Conservation (phyloP, 176 grass and related monocot species). For the Paspalum vaginatum region DNA sequence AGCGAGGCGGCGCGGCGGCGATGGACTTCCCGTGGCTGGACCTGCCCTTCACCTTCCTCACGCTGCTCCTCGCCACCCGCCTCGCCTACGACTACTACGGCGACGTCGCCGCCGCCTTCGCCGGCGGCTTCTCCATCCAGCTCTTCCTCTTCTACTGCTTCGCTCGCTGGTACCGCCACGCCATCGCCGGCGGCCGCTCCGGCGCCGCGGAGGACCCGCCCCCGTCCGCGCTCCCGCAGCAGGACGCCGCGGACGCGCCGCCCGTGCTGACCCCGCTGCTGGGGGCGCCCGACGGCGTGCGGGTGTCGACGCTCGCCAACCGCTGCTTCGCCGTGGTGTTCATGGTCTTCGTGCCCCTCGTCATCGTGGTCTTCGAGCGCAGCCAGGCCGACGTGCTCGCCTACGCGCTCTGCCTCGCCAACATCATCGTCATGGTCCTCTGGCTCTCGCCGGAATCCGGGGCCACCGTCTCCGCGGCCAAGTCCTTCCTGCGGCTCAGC, state of each 20-base stretch:
- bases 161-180: conserved; percentile 51
- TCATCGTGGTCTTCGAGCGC: conserved; percentile 66
- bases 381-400: conserved; percentile 60
- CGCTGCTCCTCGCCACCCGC: conserved; percentile 54
- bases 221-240: neutral
- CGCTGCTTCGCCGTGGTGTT: conserved; percentile 57
- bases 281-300: neutral
- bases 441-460: conserved; percentile 53
- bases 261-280: conserved; percentile 50
- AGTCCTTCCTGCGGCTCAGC: conserved; percentile 55
- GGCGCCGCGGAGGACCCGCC: neutral
- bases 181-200: conserved; percentile 1
- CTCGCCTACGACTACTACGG: conserved; percentile 57
- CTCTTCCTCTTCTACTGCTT: conserved; percentile 70
- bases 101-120: conserved; percentile 47
- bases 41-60: conserved; percentile 58
- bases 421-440: conserved; percentile 63
- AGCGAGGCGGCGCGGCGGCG: conserved; percentile 17
- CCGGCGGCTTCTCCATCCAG: conserved; percentile 62
- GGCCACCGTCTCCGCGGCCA: conserved; percentile 33
- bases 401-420: conserved; percentile 60
- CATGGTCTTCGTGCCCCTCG: conserved; percentile 57
- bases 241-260: conserved; percentile 25
- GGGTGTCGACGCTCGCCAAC: conserved; percentile 24
- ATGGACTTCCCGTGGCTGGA: conserved; percentile 59